Evolutionary conservation across 805 yeast genomes (phyloP).

Genomic region (Candida vaughaniae): DNA sequence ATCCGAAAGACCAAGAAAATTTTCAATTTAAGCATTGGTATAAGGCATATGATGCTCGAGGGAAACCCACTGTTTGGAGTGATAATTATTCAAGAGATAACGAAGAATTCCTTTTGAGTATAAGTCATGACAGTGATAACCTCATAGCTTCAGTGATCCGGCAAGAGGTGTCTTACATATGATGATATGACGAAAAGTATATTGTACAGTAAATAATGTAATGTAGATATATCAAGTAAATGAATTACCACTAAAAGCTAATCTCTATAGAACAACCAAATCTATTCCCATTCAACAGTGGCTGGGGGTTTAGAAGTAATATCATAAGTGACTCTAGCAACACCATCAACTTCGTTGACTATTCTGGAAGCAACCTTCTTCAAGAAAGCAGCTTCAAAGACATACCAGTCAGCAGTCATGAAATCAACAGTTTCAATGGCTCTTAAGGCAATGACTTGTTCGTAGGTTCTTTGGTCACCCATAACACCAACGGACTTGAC

Average conservation of each 20-base stretch:
- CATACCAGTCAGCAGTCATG: slow-evolving; percentile 99
- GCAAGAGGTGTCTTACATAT: slow-evolving; percentile 18
- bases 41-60: slow-evolving; percentile 36
- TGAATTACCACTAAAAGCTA: too few species aligned
- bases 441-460: slow-evolving; percentile 97
- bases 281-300: slow-evolving; percentile 98
- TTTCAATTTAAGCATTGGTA: slow-evolving; percentile 65
- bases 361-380: slow-evolving; percentile 93
- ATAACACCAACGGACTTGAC: slow-evolving; percentile 98
- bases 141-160: slow-evolving; percentile 58
- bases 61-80: slow-evolving; percentile 45
- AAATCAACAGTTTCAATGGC: slow-evolving; percentile 97
- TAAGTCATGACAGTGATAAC: slow-evolving; percentile 67
- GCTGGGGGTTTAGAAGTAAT: slow-evolving; percentile 99
- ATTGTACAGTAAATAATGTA: slow-evolving; percentile 8
- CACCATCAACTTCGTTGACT: slow-evolving; percentile 98
- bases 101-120: slow-evolving; percentile 52
- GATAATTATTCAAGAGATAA: slow-evolving; percentile 23
- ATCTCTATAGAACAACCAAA: too few species aligned
- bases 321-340: slow-evolving; percentile 98
- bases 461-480: slow-evolving; percentile 99
- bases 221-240: too few species aligned
- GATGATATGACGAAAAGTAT: slow-evolving; percentile 2
- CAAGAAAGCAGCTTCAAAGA: slow-evolving; percentile 87
- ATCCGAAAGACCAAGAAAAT: slow-evolving; percentile 42